Evolutionary conservation across 2,329 filamentous ascomycete species (phyloP).

Genomic region (Myotisia sp.): DNA sequence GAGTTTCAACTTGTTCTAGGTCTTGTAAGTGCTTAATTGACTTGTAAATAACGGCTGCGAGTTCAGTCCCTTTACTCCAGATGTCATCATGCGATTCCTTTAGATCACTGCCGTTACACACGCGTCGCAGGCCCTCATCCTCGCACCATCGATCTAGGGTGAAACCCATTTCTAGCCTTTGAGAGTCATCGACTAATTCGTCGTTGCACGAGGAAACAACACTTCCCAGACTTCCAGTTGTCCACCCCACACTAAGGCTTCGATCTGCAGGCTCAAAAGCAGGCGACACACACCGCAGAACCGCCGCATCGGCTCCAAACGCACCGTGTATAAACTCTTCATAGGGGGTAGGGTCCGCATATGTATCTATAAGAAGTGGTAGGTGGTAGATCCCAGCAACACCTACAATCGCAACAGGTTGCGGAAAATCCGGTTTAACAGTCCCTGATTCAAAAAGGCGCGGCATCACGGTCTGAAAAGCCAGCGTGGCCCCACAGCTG

Average conservation of each 20-base stretch:
- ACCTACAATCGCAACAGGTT: slow-evolving; percentile 28
- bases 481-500: slow-evolving; percentile 34
- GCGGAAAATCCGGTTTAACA: slow-evolving; percentile 10
- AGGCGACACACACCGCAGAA: slow-evolving; percentile 29
- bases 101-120: slow-evolving; percentile 26
- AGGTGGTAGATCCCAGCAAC: slow-evolving; percentile 35
- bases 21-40: slow-evolving; percentile 19
- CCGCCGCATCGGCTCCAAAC: slow-evolving; percentile 25
- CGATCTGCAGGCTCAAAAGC: slow-evolving; percentile 19
- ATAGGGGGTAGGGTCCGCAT: slow-evolving; percentile 22
- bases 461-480: slow-evolving; percentile 31
- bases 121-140: slow-evolving; percentile 28
- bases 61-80: slow-evolving; percentile 28
- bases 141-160: slow-evolving; percentile 35
- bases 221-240: slow-evolving; percentile 22
- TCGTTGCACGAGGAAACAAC: slow-evolving; percentile 31
- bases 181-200: slow-evolving; percentile 26
- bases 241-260: slow-evolving; percentile 21
- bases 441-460: slow-evolving; percentile 9
- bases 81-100: slow-evolving; percentile 29
- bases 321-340: slow-evolving; percentile 29
- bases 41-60: slow-evolving; percentile 25
- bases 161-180: slow-evolving; percentile 34
- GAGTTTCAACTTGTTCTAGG: too few species aligned
- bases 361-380: slow-evolving; percentile 22